A percentile compares a stretch with the other conserved stretches of the same genome.
These are phyloP conservation scores for Allium cepa DNA, from an alignment of 106 monocot species.

Conservation along the genomic window DNA sequence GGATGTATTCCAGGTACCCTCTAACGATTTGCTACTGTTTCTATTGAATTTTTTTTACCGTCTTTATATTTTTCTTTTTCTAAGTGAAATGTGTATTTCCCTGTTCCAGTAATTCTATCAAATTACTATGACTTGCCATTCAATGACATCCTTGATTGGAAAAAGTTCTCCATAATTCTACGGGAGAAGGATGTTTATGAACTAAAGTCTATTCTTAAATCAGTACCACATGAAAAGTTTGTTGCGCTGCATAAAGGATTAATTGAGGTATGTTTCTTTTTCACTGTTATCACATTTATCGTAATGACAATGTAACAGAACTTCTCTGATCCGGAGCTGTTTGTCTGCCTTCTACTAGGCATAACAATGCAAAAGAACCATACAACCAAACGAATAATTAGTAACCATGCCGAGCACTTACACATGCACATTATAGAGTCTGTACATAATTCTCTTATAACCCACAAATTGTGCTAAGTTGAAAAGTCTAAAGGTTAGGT, in stretches of 20 bases:
- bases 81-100: neutral
- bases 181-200: slow-evolving; percentile 85
- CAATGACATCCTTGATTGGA: slow-evolving; percentile 86
- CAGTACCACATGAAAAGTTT: slow-evolving; percentile 60
- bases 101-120: slow-evolving; percentile 80
- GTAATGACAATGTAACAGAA: too few species aligned
- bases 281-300: neutral
- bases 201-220: slow-evolving; percentile 75
- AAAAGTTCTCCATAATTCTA: slow-evolving; percentile 72
- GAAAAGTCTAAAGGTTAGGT: too few species aligned
- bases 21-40: neutral
- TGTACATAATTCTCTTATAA: too few species aligned
- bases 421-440: too few species aligned
- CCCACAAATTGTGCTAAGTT: too few species aligned
- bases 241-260: slow-evolving; percentile 50
- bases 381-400: too few species aligned
- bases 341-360: too few species aligned
- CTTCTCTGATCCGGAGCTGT: too few species aligned
- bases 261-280: slow-evolving; percentile 51
- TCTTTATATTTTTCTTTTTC: neutral
- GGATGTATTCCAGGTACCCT: slow-evolving; percentile 76
- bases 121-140: slow-evolving; percentile 93
- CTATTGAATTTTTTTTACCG: neutral
- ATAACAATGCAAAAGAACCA: too few species aligned
- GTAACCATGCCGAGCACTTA: too few species aligned